phyloP scores from a whole-genome alignment of 306 rosid genomes.

The Medicago lupulina region DNA sequence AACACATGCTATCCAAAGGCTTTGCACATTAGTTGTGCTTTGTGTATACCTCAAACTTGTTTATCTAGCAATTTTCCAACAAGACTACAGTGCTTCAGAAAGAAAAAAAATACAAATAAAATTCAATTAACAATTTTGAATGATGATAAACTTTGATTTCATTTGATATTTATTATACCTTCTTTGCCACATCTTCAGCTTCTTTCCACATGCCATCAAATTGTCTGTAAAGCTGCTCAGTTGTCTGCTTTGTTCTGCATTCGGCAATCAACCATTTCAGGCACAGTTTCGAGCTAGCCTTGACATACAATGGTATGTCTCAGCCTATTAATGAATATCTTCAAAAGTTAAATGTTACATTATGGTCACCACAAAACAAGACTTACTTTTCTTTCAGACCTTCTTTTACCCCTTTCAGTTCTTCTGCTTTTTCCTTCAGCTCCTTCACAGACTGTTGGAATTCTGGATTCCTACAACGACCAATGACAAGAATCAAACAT shows the following conservation, averaged over 20 bases:
- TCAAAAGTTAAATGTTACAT: slow-evolving; percentile 26
- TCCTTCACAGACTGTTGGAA: slow-evolving; percentile 81
- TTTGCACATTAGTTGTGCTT: not conserved
- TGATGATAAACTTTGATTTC: slow-evolving; percentile 22
- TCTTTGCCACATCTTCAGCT: slow-evolving; percentile 82
- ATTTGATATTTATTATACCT: slow-evolving; percentile 55
- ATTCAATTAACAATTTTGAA: slow-evolving; percentile 3
- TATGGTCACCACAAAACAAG: slow-evolving; percentile 32
- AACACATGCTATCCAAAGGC: slow-evolving; percentile 15
- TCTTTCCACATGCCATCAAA: slow-evolving; percentile 89
- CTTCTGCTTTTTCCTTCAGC: slow-evolving; percentile 79
- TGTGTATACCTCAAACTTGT: slow-evolving; percentile 11
- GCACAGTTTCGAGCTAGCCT: slow-evolving; percentile 80
- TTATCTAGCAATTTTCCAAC: slow-evolving; percentile 1
- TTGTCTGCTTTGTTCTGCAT: slow-evolving; percentile 99
- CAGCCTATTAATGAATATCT: slow-evolving; percentile 61
- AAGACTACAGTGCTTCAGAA: not conserved
- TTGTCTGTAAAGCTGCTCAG: slow-evolving; percentile 86
- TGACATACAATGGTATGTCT: slow-evolving; percentile 98
- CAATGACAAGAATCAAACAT: slow-evolving; percentile 9
- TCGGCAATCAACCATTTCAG: slow-evolving; percentile 88
- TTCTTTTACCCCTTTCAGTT: slow-evolving; percentile 78
- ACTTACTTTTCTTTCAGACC: slow-evolving; percentile 77
- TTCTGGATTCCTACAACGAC: slow-evolving; percentile 65
- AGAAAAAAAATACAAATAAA: not conserved